These are phyloP conservation scores for Ramaria rubella DNA, from an alignment of 768 basidiomycete genomes.

Conservation along the genomic window DNA sequence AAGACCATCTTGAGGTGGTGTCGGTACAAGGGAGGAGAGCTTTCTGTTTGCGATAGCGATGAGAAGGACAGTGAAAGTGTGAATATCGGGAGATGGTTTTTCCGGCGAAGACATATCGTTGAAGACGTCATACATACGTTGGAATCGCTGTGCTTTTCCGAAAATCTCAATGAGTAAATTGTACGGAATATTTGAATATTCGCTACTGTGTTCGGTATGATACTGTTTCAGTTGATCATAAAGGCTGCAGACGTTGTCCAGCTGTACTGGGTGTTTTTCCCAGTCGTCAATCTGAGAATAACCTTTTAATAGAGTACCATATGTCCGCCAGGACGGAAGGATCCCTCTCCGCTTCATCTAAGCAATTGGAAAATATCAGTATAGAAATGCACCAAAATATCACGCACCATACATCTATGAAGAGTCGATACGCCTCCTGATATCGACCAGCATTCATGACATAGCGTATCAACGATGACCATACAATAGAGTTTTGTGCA, in stretches of 20 bases:
- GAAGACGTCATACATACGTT: slow-evolving; percentile 72
- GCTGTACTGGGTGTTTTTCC: slow-evolving; percentile 50
- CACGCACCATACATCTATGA: slow-evolving; percentile 45
- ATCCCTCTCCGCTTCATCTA: slow-evolving; percentile 86
- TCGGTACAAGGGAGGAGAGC: slow-evolving; percentile 13
- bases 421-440: slow-evolving; percentile 58
- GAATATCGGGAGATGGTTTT: slow-evolving; percentile 50
- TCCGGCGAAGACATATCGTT: slow-evolving; percentile 60
- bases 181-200: slow-evolving; percentile 45
- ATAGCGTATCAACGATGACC: slow-evolving; percentile 74
- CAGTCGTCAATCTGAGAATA: slow-evolving; percentile 58
- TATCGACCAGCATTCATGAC: slow-evolving; percentile 50
- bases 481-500: slow-evolving; percentile 67
- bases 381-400: slow-evolving; percentile 14
- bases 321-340: slow-evolving; percentile 60
- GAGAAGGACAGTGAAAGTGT: slow-evolving; percentile 63
- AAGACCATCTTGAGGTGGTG: slow-evolving; percentile 14
- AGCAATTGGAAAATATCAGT: neutral
- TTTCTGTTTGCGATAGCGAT: slow-evolving; percentile 35
- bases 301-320: slow-evolving; percentile 61
- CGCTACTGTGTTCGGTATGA: slow-evolving; percentile 39
- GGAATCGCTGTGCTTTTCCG: slow-evolving; percentile 49
- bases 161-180: slow-evolving; percentile 58
- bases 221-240: slow-evolving; percentile 54
- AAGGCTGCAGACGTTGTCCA: slow-evolving; percentile 51